These are phyloP conservation scores for Sonneratia caseolaris DNA, from an alignment of 345 rosid species.

Conservation along the genomic window DNA sequence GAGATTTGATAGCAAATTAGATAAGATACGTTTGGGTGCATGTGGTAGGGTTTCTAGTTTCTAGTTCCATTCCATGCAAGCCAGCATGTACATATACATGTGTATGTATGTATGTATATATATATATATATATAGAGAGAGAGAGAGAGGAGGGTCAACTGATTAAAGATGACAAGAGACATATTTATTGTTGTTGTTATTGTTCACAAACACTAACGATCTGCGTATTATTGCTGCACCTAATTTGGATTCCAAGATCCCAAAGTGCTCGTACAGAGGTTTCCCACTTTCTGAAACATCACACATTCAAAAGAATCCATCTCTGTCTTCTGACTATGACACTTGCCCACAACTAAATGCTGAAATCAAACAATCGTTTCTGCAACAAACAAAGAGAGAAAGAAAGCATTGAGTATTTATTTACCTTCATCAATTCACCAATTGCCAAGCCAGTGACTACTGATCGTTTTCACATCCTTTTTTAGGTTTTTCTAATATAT, in stretches of 20 bases:
- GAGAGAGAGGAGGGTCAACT: background rate
- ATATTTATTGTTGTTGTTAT: background rate
- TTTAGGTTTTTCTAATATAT: too few species aligned
- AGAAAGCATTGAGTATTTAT: too few species aligned
- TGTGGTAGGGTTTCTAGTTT: background rate
- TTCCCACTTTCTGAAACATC: slow-evolving; percentile 4
- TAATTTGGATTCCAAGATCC: background rate
- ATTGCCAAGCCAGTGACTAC: too few species aligned
- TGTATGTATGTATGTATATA: too few species aligned
- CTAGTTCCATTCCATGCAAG: background rate
- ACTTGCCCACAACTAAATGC: too few species aligned
- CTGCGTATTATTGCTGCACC: background rate
- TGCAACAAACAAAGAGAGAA: too few species aligned
- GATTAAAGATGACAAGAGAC: background rate
- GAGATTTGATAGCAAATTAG: background rate
- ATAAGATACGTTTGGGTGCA: background rate
- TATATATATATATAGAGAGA: too few species aligned
- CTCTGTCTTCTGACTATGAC: too few species aligned
- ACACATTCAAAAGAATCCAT: background rate
- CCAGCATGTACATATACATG: background rate
- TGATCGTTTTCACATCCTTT: too few species aligned
- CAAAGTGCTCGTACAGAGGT: slow-evolving; percentile 7
- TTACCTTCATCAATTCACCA: too few species aligned
- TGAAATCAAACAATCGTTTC: too few species aligned
- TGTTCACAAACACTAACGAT: background rate